Base-by-base conservation (phyloP, 371 early-diverging fungal species). In the Mortierella sp. region DNA sequence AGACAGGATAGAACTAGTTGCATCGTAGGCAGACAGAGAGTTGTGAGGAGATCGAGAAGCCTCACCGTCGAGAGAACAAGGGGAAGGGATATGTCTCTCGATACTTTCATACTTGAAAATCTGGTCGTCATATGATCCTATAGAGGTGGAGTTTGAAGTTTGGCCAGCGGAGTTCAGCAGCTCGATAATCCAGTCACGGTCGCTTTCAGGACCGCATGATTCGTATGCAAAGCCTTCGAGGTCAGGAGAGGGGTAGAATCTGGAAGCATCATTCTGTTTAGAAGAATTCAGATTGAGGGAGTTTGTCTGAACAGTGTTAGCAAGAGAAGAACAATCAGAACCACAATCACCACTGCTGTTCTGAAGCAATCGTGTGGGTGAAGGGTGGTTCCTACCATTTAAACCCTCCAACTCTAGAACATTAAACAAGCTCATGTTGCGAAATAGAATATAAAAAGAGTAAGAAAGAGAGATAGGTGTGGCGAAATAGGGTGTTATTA, bases 351-450 rank as follows among this genome's bases (percentile, higher is more conserved):
- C 28, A 55, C 26, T 55, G 55, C 55, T 28, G 11, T 26, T 5
- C 16, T 26, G 22, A 24, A 26, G 55, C 55, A 55, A 26, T 26
- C 5, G 55, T 55, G 24, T 22, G 5, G 43, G 45, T 40, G 26
- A 26, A 26, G n/a, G 37, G 22, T 60, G 62, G 62, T 62, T 43
- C 62, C 16, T 62, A 62, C 62, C 62, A 62, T 62, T 39, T 62
- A 62, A 30, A 43, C 26, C 62, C 62, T 62, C 62, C 45, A 62
- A 16, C 24, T 24, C 24, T 26, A 24, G 18, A 43, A 62, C 62
- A 62, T 62, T 43, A 10, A 55, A 55, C 55, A 55, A 12, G 8
- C 5, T 55, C 55, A 55, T 55, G 16, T 20, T 49, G 49, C 20
- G 49, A 49, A 49, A 49, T 5, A 20, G 16, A 49, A 49, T 49